Evolutionary conservation across 352 stramenopile genomes (phyloP), one percentile per base, ranked within the genome.

Genomic region (Phytophthora lateralis): DNA sequence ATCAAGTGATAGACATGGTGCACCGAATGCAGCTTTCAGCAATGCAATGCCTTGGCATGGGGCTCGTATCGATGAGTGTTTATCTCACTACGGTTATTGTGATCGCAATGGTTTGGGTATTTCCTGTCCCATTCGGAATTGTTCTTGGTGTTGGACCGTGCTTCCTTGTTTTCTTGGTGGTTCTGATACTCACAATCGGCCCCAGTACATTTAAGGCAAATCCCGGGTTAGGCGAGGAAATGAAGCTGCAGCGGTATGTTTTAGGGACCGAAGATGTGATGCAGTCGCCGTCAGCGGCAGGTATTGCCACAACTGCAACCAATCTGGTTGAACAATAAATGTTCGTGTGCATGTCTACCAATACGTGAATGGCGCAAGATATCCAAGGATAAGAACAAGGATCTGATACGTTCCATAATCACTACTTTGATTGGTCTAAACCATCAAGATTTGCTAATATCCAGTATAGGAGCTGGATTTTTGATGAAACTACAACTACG

Each of bases 81-180:
- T 73, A 70, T 35, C 41, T 66, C 6, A 24, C 42, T 14, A 65
- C 53, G 2, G 49, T 60, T 5, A 8, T 80, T 0, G 12, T 35
- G 4, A 34, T 80, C 11, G 55, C 60, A 10, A 55, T n/a, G 7
- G 24, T 49, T 2, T 80, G 76, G 71, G 52, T 63, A 2, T 78
- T 78, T 14, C 73, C 68, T 1, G 63, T 80, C 9, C 76, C 76
- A 2, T 82, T 82, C 48, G 49, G 55, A 29, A 60, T 66, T 39
- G 45, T 66, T 30, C 4, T 73, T 7, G 38, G 60, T 7, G 56
- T 63, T 20, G 49, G 20, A 4, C 66, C 66, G 18, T 56, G 43
- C 20, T 55, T 60, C 12, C 8, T 26, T 14, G 24, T 66, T 14
- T 69, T 59, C 20, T 4, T 66, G 14, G n/a, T 47, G 1, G 58